phyloP scores from a whole-genome alignment of 345 rosid genomes.

The Cardamine occulta region DNA sequence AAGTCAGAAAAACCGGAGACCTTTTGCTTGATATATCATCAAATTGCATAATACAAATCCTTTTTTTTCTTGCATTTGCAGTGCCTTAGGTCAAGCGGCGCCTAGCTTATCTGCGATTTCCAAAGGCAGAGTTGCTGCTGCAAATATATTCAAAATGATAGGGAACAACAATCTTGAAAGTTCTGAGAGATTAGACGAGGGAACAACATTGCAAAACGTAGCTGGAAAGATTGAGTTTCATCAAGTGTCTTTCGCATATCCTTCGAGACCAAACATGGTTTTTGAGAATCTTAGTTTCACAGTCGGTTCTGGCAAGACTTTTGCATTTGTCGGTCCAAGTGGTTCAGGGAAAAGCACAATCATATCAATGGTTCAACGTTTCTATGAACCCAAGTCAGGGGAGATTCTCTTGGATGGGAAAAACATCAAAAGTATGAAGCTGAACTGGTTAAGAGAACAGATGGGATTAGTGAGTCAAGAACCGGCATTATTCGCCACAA shows the following conservation, averaged over 20 bases:
- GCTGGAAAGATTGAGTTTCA: constrained; percentile 65
- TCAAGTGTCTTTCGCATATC: constrained; percentile 66
- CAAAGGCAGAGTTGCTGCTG: constrained; percentile 73
- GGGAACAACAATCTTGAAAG: constrained; percentile 37
- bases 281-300: constrained; percentile 73
- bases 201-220: constrained; percentile 49
- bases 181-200: constrained; percentile 44
- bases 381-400: constrained; percentile 86
- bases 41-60: constrained; percentile 8
- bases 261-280: constrained; percentile 61
- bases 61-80: constrained; percentile 25
- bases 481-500: constrained; percentile 83
- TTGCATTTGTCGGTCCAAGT: constrained; percentile 84
- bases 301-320: constrained; percentile 62
- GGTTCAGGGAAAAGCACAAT: constrained; percentile 93
- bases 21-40: constrained; percentile 20
- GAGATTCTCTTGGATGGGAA: constrained; percentile 67
- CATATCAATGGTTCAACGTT: constrained; percentile 81
- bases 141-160: constrained; percentile 63
- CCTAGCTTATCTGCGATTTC: constrained; percentile 78
- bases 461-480: constrained; percentile 95
- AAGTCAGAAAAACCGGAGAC: constrained; percentile 36
- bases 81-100: constrained; percentile 80
- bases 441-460: constrained; percentile 83
- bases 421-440: constrained; percentile 57